Evolutionary conservation across 768 basidiomycete genomes (phyloP).

Genomic region (Baorangia bicolor): DNA sequence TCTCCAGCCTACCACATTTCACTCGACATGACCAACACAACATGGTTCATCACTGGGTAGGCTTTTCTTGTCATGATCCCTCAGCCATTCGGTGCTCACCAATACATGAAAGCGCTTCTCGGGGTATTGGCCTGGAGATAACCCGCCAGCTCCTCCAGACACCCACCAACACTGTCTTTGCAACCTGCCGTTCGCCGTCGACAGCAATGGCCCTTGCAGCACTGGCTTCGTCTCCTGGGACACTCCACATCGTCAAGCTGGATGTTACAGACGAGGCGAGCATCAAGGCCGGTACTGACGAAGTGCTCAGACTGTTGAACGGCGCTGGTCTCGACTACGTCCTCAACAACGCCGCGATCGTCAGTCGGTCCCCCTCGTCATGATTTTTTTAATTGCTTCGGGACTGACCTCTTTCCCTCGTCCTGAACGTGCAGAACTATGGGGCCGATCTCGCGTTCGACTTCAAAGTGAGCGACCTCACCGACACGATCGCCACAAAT

Average conservation of each 20-base stretch:
- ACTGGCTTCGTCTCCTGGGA: constrained; percentile 14
- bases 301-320: not conserved
- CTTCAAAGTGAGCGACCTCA: constrained; percentile 18
- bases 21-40: not conserved
- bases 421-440: constrained; percentile 14
- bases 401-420: not conserved
- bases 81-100: not conserved
- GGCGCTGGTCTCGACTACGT: not conserved
- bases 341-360: constrained; percentile 39
- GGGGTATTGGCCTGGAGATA: constrained; percentile 15
- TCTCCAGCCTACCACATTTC: not conserved
- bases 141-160: constrained; percentile 10
- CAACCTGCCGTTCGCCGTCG: constrained; percentile 22
- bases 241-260: constrained; percentile 34
- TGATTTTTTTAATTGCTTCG: not conserved
- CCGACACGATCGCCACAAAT: constrained; percentile 28
- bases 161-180: constrained; percentile 21
- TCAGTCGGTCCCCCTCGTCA: constrained; percentile 18
- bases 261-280: constrained; percentile 29
- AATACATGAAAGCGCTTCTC: constrained; percentile 1
- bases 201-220: constrained; percentile 17
- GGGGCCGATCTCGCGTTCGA: constrained; percentile 27
- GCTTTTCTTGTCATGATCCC: not conserved
- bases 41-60: constrained; percentile 11
- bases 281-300: constrained; percentile 24